phyloP scores from a whole-genome alignment of 2,329 filamentous ascomycete species.

The Ophidiomyces ophidiicola region DNA sequence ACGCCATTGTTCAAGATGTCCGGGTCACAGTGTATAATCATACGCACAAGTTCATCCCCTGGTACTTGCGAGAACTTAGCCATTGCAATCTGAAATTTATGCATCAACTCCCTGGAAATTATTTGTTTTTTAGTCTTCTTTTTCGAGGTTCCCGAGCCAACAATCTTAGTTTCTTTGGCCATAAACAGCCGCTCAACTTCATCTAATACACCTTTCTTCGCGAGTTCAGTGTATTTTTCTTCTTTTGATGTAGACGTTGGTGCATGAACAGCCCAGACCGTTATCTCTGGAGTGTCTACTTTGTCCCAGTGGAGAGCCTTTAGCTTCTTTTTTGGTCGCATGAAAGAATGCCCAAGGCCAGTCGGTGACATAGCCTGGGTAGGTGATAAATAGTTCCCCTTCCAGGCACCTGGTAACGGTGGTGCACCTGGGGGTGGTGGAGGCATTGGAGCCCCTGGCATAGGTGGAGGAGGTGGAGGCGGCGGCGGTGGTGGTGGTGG shows the following conservation, averaged over 20 bases:
- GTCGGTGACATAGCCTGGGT: constrained; percentile 44
- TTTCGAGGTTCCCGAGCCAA: constrained; percentile 54
- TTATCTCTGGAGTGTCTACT: constrained; percentile 80
- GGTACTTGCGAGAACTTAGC: constrained; percentile 81
- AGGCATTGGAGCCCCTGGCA: constrained; percentile 31
- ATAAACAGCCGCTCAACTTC: constrained; percentile 96
- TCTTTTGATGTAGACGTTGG: constrained; percentile 81
- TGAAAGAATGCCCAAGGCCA: constrained; percentile 61
- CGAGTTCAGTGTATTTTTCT: constrained; percentile 88
- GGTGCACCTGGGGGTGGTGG: constrained; percentile 37
- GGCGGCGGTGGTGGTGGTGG: constrained; percentile 34
- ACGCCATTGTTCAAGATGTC: constrained; percentile 80
- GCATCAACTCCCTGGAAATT: constrained; percentile 79
- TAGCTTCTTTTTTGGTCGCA: constrained; percentile 95
- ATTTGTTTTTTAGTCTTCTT: constrained; percentile 96
- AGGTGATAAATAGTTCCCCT: constrained; percentile 62
- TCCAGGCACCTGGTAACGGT: constrained; percentile 35
- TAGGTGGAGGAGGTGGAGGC: constrained; percentile 28
- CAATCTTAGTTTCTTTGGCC: constrained; percentile 87
- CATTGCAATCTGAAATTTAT: constrained; percentile 83
- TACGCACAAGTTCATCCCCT: constrained; percentile 73
- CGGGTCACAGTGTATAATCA: constrained; percentile 89
- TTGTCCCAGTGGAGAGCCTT: constrained; percentile 99
- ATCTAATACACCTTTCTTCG: constrained; percentile 86
- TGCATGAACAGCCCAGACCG: constrained; percentile 80